A percentile compares a stretch with the other conserved stretches of the same genome.
phyloP scores from a whole-genome alignment of 495 filamentous ascomycete species.

The Hypoxylon subgilvum region DNA sequence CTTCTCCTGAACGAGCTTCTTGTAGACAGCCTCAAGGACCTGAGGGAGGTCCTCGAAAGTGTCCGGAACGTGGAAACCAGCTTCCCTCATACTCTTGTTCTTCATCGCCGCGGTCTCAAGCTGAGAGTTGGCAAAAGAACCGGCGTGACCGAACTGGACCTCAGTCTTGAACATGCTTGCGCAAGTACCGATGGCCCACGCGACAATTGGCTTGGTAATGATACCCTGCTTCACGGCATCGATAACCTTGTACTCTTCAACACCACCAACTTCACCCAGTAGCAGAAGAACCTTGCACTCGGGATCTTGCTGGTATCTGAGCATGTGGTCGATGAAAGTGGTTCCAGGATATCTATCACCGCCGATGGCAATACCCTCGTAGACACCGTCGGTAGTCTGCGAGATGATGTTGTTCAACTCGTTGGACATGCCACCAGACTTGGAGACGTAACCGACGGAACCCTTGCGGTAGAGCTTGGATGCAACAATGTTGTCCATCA shows the following conservation, averaged over 20 bases:
- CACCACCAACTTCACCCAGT: slow-evolving; percentile 97
- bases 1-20: slow-evolving; percentile 81
- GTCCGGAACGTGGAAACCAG: slow-evolving; percentile 90
- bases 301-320: slow-evolving; percentile 92
- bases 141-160: slow-evolving; percentile 98
- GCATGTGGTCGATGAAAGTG: slow-evolving; percentile 97
- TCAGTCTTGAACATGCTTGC: slow-evolving; percentile 99
- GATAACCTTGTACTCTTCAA: slow-evolving; percentile 99
- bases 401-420: slow-evolving; percentile 99
- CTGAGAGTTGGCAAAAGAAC: slow-evolving; percentile 97
- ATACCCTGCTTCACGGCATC: slow-evolving; percentile 92
- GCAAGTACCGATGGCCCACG: slow-evolving; percentile 99
- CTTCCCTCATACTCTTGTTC: slow-evolving; percentile 95
- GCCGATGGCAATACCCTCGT: slow-evolving; percentile 98
- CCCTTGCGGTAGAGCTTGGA: slow-evolving; percentile 99
- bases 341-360: slow-evolving; percentile 98
- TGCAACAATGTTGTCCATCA: slow-evolving; percentile 99
- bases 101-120: slow-evolving; percentile 95
- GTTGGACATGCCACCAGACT: slow-evolving; percentile 99
- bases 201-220: slow-evolving; percentile 98
- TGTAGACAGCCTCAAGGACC: slow-evolving; percentile 77
- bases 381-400: slow-evolving; percentile 93
- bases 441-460: slow-evolving; percentile 98
- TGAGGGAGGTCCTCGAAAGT: slow-evolving; percentile 95
- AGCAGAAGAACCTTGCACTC: slow-evolving; percentile 96